These are phyloP conservation scores for Penicillium capsulatum DNA, from an alignment of 2,329 filamentous ascomycete genomes.

Conservation along the genomic window DNA sequence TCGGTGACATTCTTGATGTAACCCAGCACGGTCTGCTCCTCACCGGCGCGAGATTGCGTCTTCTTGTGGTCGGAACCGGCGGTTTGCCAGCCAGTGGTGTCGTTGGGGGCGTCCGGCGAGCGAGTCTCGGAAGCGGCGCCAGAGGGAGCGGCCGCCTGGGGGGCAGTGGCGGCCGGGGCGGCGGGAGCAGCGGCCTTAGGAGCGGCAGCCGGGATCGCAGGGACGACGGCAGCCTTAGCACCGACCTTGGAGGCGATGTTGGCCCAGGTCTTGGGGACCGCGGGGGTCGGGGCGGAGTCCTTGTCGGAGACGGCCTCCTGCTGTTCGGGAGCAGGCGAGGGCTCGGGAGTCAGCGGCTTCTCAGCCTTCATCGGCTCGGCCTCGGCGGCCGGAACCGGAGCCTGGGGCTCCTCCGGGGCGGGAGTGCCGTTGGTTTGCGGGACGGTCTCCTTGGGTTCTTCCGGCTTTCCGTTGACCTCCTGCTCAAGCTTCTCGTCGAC, in stretches of 20 bases:
- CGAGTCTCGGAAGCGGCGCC: slow-evolving; percentile 34
- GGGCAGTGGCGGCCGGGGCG: slow-evolving; percentile 27
- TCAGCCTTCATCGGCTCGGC: slow-evolving; percentile 49
- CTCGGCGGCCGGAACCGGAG: slow-evolving; percentile 31
- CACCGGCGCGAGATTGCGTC: slow-evolving; percentile 67
- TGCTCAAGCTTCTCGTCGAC: slow-evolving; percentile 77
- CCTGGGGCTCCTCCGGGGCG: slow-evolving; percentile 20
- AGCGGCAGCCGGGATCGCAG: slow-evolving; percentile 19
- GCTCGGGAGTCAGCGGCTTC: slow-evolving; percentile 61
- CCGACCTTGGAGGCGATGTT: slow-evolving; percentile 50
- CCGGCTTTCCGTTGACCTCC: slow-evolving; percentile 45
- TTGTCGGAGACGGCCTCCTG: slow-evolving; percentile 51
- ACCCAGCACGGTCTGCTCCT: slow-evolving; percentile 73
- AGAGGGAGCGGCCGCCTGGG: slow-evolving; percentile 38
- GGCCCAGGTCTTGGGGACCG: slow-evolving; percentile 61
- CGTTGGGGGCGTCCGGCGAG: slow-evolving; percentile 71
- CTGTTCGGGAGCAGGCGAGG: slow-evolving; percentile 51
- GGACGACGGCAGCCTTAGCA: slow-evolving; percentile 25
- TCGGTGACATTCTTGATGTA: slow-evolving; percentile 97
- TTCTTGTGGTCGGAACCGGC: slow-evolving; percentile 74
- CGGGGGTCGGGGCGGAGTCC: slow-evolving; percentile 42
- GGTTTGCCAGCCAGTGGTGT: slow-evolving; percentile 77
- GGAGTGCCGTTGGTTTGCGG: slow-evolving; percentile 36
- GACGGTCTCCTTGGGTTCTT: slow-evolving; percentile 27
- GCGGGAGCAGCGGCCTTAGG: slow-evolving; percentile 33